phyloP scores from a whole-genome alignment of 1,284 basidiomycete genomes.

The Inonotus hispidus region DNA sequence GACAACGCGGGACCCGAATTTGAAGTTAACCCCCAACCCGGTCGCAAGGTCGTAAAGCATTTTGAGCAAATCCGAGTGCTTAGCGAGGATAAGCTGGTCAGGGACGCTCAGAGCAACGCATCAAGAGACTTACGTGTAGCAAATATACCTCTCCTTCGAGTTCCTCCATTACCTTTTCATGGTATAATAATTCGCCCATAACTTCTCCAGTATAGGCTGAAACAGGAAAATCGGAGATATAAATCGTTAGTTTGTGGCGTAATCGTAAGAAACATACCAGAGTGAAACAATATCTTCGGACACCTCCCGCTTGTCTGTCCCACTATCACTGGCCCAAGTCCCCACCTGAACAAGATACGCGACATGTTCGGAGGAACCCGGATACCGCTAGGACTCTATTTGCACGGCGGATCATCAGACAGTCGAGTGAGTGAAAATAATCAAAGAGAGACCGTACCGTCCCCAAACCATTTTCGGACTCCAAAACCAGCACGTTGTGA shows the following conservation, averaged over 20 bases:
- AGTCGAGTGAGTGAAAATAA: background rate
- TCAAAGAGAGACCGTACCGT: constrained; percentile 24
- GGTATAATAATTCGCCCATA: background rate
- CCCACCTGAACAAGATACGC: constrained; percentile 47
- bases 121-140: constrained; percentile 2
- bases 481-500: constrained; percentile 47
- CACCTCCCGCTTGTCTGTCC: constrained; percentile 15
- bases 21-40: constrained; percentile 38
- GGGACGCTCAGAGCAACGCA: background rate
- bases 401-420: background rate
- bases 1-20: constrained; percentile 33
- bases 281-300: constrained; percentile 3
- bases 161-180: constrained; percentile 45
- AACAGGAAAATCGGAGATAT: background rate
- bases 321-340: constrained; percentile 36
- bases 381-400: constrained; percentile 29
- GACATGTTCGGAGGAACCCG: constrained; percentile 45
- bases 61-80: constrained; percentile 43
- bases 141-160: constrained; percentile 43
- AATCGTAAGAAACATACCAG: background rate
- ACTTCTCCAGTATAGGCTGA: constrained; percentile 30
- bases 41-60: constrained; percentile 43
- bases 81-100: background rate
- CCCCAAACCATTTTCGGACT: constrained; percentile 32
- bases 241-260: background rate